A percentile compares a stretch with the other conserved stretches of the same genome.
Conservation (phyloP, 2,329 filamentous ascomycete species). For the Juglanconis juglandina region DNA sequence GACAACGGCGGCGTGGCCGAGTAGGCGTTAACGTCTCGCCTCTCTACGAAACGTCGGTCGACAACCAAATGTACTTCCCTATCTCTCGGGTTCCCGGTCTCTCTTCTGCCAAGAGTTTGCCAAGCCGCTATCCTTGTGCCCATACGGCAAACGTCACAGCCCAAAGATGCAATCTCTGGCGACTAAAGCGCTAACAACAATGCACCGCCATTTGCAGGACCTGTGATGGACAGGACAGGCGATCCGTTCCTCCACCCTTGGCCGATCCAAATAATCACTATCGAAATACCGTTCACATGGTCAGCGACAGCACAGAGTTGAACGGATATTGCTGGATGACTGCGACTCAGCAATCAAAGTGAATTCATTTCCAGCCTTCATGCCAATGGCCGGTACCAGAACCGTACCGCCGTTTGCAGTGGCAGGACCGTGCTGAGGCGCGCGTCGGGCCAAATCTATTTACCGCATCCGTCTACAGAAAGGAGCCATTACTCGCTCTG, state of each 20-base stretch:
- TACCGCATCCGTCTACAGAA: neutral
- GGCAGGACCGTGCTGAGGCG: neutral
- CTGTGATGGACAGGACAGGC: neutral
- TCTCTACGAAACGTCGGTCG: neutral
- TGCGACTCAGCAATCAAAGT: neutral
- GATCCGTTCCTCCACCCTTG: too few relatives aligned
- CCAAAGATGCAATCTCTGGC: neutral
- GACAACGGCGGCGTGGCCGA: too few relatives aligned
- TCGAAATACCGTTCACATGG: too few relatives aligned
- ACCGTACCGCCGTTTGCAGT: neutral
- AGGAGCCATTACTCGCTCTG: neutral
- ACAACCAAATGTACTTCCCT: neutral
- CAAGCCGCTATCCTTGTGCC: neutral
- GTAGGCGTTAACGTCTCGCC: neutral
- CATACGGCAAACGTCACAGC: neutral
- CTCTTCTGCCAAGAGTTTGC: neutral
- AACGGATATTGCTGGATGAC: neutral
- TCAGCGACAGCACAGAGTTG: too few relatives aligned
- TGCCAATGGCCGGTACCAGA: neutral
- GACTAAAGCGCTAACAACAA: neutral
- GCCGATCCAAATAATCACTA: too few relatives aligned
- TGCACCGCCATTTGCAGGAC: neutral
- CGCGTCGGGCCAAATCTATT: neutral
- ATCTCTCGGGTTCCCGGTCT: neutral
- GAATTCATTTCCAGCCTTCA: neutral